Base-by-base conservation (phyloP, 768 basidiomycete genomes). In the Pleurotus platypus region DNA sequence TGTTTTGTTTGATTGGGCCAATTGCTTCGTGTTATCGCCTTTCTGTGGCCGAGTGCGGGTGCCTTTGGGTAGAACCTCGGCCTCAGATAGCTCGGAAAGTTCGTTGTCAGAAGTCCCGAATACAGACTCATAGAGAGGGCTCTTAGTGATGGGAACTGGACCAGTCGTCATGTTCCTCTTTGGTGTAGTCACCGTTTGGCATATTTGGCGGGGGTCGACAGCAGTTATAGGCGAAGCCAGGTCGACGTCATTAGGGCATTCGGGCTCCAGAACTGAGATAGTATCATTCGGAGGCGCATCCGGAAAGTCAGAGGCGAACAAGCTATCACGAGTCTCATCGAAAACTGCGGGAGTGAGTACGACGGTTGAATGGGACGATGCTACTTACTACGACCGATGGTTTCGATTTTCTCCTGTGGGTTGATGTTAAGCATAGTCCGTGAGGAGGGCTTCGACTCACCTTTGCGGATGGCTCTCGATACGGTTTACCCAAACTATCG, bases 91-190 rank as follows among this genome's bases (percentile, higher is more conserved):
- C 18, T 69, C 69, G 8, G 67, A 62, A 49, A 68, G 56, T 18
- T 68, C 67, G 47, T 69, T 66, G 22, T 64, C 62, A 18, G 57
- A 64, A 12, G 59, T 57, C 37, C 64, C 66, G 27, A 66, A 66
- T 39, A 63, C 59, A 12, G 63, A 61, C 39, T 64, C 64, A 40
- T 54, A 54, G 35, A 54, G 39, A 18, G 51, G 51, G 42, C 51
- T 54, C 16, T 42, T 40, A 18, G 20, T 20, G 22, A 20, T 13
- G 13, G 42, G 35, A 13, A 26, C 38, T 9, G 39, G 22, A 15
- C 13, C 13, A 24, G 37, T 8, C 24, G 15, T 48, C 11, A 1
- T 42, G 7, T 18, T n/a, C 18, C 18, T 39, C 15, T 18, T 40
- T 18, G 51, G 51, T 11, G 51, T 54, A 20, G 22, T 20, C 5